phyloP scores from a whole-genome alignment of 2,329 filamentous ascomycete species.

The Pseudovirgaria hyperparasitica region DNA sequence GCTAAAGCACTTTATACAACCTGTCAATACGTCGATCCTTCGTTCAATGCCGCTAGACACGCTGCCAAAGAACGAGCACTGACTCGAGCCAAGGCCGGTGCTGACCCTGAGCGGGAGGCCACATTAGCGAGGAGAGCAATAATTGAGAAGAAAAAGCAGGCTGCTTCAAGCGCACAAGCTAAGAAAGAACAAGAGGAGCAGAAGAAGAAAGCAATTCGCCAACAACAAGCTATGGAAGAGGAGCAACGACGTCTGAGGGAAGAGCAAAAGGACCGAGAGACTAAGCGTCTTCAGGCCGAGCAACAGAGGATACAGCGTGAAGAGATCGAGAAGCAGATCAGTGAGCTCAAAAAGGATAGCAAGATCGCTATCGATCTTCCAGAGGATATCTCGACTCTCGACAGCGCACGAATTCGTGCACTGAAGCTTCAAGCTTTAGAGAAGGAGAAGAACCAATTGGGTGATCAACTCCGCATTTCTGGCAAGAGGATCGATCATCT shows the following conservation, averaged over 20 bases:
- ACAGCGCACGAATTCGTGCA: slow-evolving; percentile 59
- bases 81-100: slow-evolving; percentile 69
- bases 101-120: slow-evolving; percentile 82
- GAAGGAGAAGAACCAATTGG: slow-evolving; percentile 94
- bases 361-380: slow-evolving; percentile 76
- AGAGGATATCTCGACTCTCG: slow-evolving; percentile 61
- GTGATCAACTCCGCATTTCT: slow-evolving; percentile 79
- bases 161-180: slow-evolving; percentile 77
- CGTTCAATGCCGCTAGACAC: slow-evolving; percentile 69
- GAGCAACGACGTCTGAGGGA: slow-evolving; percentile 82
- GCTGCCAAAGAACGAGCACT: slow-evolving; percentile 71
- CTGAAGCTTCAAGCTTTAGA: slow-evolving; percentile 94
- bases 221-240: slow-evolving; percentile 78
- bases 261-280: slow-evolving; percentile 84
- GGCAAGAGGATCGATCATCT: slow-evolving; percentile 94
- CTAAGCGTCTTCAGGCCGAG: slow-evolving; percentile 62
- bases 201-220: slow-evolving; percentile 70
- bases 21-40: slow-evolving; percentile 89
- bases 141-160: slow-evolving; percentile 95
- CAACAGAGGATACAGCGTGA: slow-evolving; percentile 33
- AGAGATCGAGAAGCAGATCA: slow-evolving; percentile 69
- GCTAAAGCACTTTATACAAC: slow-evolving; percentile 86
- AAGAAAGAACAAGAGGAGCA: slow-evolving; percentile 88
- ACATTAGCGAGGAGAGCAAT: slow-evolving; percentile 75
- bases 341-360: slow-evolving; percentile 81